Conservation (phyloP, 1,284 basidiomycete genomes). For the Ceratobasidium sp. region DNA sequence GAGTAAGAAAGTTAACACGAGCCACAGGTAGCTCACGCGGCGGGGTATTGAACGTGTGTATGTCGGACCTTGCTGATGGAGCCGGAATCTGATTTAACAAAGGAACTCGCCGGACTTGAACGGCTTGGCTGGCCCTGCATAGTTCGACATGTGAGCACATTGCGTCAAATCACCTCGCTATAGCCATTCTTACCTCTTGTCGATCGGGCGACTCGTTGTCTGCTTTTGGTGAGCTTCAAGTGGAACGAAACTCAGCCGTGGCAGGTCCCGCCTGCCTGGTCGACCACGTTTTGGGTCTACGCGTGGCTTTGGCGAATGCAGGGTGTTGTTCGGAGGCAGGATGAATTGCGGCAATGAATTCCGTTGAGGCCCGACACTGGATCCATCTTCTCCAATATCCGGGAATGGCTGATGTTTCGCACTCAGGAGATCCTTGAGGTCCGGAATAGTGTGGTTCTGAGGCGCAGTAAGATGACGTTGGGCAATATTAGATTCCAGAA, state of each 20-base stretch:
- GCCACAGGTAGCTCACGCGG: not conserved
- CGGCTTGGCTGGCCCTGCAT: not conserved
- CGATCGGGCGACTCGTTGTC: not conserved
- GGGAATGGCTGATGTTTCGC: not conserved
- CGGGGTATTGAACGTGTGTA: not conserved
- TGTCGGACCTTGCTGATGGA: not conserved
- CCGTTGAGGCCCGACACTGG: not conserved
- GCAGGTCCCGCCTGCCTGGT: not conserved
- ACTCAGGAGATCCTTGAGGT: slow-evolving; percentile 16
- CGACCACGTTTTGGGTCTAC: not conserved
- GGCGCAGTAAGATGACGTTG: slow-evolving; percentile 26
- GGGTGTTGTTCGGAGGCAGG: not conserved
- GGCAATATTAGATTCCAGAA: slow-evolving; percentile 14
- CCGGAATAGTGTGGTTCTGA: slow-evolving; percentile 31
- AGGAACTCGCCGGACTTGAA: not conserved
- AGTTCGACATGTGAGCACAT: not conserved
- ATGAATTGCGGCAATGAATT: slow-evolving; percentile 10
- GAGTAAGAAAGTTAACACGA: slow-evolving; percentile 9
- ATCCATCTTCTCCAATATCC: too few species aligned
- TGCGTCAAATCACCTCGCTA: not conserved
- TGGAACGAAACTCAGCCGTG: slow-evolving; percentile 31
- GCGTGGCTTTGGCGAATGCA: not conserved
- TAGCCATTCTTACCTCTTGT: not conserved
- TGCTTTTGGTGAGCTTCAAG: slow-evolving; percentile 33
- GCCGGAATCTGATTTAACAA: not conserved